Conservation (phyloP, 176 grass and related monocot genomes). For the Carex cristatella region DNA sequence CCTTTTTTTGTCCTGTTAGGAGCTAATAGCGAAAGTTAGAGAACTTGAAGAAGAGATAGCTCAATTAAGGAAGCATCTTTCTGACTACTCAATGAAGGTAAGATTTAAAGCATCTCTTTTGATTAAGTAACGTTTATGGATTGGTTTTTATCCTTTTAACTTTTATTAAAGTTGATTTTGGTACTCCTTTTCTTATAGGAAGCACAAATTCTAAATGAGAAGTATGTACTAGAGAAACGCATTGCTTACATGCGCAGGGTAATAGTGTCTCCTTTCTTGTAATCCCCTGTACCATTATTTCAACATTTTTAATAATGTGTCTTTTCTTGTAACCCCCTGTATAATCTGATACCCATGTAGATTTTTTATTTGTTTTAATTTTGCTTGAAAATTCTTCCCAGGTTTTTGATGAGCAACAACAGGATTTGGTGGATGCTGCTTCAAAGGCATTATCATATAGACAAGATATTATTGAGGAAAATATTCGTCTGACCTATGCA, state of each 20-base stretch:
- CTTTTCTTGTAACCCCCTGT: neutral
- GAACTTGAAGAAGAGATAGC: slow-evolving; percentile 78
- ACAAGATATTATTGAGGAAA: slow-evolving; percentile 95
- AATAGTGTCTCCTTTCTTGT: slow-evolving; percentile 13
- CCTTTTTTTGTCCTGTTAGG: slow-evolving; percentile 31
- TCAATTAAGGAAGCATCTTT: slow-evolving; percentile 71
- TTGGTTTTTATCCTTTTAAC: slow-evolving; percentile 12
- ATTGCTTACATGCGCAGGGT: slow-evolving; percentile 86
- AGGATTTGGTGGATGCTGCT: slow-evolving; percentile 79
- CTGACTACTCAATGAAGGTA: slow-evolving; percentile 78
- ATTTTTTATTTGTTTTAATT: neutral
- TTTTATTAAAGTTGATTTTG: slow-evolving; percentile 33
- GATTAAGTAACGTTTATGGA: neutral
- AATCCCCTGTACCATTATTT: neutral
- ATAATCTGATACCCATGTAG: neutral
- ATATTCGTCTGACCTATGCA: slow-evolving; percentile 66
- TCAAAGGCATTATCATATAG: slow-evolving; percentile 93
- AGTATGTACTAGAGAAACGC: slow-evolving; percentile 66
- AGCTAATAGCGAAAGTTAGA: slow-evolving; percentile 63
- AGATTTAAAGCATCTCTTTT: neutral
- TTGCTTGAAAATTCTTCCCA: slow-evolving; percentile 30
- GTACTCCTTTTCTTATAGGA: slow-evolving; percentile 44
- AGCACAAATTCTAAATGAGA: slow-evolving; percentile 61
- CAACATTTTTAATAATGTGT: slow-evolving; percentile 14
- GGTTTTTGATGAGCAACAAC: slow-evolving; percentile 91